Conservation (phyloP, 805 yeast species). For the Kockiozyma suomiensis region DNA sequence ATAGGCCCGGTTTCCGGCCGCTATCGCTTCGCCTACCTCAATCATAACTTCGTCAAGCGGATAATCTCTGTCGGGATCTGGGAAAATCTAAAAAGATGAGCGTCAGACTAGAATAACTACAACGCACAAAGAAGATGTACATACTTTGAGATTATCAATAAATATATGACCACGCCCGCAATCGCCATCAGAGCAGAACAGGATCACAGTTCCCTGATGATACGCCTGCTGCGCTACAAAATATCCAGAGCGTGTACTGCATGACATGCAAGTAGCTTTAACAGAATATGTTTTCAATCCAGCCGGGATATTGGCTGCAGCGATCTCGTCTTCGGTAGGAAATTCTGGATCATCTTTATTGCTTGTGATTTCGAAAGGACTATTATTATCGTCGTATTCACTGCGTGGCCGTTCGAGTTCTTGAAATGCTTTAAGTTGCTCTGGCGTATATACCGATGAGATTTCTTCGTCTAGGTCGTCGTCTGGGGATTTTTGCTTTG, state of each 20-base stretch:
- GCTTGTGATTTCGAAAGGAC: not conserved
- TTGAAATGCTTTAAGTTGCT: not conserved
- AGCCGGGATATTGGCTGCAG: constrained; percentile 16
- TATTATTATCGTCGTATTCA: constrained; percentile 1
- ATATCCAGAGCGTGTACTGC: constrained; percentile 23
- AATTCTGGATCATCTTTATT: constrained; percentile 23
- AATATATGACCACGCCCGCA: constrained; percentile 18
- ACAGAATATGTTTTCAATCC: constrained; percentile 9
- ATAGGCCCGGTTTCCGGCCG: constrained; percentile 17
- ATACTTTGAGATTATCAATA: constrained; percentile 20
- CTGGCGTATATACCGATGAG: constrained; percentile 2
- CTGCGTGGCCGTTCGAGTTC: not conserved
- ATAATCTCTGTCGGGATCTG: constrained; percentile 3
- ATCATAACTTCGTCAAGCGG: constrained; percentile 15
- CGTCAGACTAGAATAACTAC: no score
- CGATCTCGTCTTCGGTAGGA: constrained; percentile 28
- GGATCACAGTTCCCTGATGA: constrained; percentile 22
- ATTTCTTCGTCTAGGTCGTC: constrained; percentile 9
- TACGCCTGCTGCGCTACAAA: constrained; percentile 25
- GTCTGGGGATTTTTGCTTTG: not conserved
- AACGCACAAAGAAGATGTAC: not conserved
- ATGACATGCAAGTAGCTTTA: constrained; percentile 11
- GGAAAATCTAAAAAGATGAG: constrained; percentile 5
- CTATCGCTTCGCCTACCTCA: constrained; percentile 4
- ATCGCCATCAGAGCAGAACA: constrained; percentile 9